phyloP scores from a whole-genome alignment of 2,329 filamentous ascomycete species.

The Thermoascus crustaceus region DNA sequence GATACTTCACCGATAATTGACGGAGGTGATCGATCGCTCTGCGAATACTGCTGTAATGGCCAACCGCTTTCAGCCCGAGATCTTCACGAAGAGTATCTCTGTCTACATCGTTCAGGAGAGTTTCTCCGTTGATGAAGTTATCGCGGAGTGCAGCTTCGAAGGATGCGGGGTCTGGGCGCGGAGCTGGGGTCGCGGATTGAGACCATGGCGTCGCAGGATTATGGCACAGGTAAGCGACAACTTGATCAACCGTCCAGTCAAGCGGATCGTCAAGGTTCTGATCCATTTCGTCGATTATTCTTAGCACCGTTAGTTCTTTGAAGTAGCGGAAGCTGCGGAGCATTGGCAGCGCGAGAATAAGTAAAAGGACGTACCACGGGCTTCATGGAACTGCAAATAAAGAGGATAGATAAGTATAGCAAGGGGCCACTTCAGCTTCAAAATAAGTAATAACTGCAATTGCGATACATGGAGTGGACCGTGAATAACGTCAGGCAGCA shows the following conservation, averaged over 20 bases:
- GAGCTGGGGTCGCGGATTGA: conserved; percentile 17
- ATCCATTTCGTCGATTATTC: conserved; percentile 15
- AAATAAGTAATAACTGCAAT: too few relatives aligned
- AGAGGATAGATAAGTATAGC: not conserved
- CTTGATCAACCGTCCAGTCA: conserved; percentile 60
- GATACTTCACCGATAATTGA: conserved; percentile 44
- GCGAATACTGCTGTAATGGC: conserved; percentile 51
- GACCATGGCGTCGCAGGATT: conserved; percentile 38
- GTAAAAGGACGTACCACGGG: not conserved
- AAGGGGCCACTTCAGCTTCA: too few relatives aligned
- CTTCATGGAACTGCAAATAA: not conserved
- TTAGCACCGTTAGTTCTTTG: not conserved
- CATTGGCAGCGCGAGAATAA: not conserved
- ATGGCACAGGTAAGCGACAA: conserved; percentile 59
- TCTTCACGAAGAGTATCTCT: conserved; percentile 43
- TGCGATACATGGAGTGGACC: too few relatives aligned
- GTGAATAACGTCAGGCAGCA: not conserved
- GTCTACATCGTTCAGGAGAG: conserved; percentile 52
- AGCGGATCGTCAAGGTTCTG: conserved; percentile 55
- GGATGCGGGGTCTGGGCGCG: conserved; percentile 43
- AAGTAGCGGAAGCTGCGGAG: not conserved
- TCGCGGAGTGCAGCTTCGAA: conserved; percentile 52
- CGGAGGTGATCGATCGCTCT: conserved; percentile 52
- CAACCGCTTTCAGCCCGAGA: conserved; percentile 50
- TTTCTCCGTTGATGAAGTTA: conserved; percentile 58